phyloP scores from a whole-genome alignment of 139 green algal genomes.

The Eudorina sp. region DNA sequence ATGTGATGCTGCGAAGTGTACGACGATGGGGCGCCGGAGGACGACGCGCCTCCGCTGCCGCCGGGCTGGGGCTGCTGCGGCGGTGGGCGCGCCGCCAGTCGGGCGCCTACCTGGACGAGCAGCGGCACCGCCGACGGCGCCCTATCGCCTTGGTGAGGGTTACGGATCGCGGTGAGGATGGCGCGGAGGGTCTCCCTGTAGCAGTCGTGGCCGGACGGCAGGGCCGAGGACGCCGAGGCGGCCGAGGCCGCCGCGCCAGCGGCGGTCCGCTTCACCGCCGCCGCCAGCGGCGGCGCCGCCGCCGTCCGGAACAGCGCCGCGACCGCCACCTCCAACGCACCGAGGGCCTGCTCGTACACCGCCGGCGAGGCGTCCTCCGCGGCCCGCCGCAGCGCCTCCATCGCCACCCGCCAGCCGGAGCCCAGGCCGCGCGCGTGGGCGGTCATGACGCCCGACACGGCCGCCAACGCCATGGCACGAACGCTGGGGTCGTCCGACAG shows the following conservation, averaged over 20 bases:
- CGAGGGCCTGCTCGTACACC: conserved; percentile 76
- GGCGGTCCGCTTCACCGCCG: not conserved
- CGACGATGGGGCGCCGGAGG: not conserved
- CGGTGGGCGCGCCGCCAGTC: conserved; percentile 9
- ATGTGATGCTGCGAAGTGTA: not conserved
- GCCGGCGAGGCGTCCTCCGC: conserved; percentile 63
- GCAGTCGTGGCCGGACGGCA: conserved; percentile 45
- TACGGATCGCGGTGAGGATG: conserved; percentile 4
- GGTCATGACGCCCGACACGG: conserved; percentile 63
- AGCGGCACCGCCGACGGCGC: conserved; percentile 31
- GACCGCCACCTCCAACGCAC: conserved; percentile 71
- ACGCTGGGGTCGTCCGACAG: conserved; percentile 77
- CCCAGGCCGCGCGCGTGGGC: conserved; percentile 66
- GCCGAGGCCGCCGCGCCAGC: not conserved
- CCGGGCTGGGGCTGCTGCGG: not conserved
- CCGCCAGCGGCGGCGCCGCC: not conserved
- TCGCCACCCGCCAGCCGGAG: conserved; percentile 74
- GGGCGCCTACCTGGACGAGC: conserved; percentile 15
- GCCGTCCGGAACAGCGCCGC: conserved; percentile 68
- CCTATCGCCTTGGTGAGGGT: not conserved
- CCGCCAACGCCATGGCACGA: conserved; percentile 85
- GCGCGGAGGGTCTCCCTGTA: conserved; percentile 42
- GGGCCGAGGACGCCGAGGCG: not conserved
- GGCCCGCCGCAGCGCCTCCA: conserved; percentile 72
- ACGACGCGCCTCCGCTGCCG: not conserved